Evolutionary conservation across 257 asterid genomes (phyloP).

Genomic region (Petrea volubilis): DNA sequence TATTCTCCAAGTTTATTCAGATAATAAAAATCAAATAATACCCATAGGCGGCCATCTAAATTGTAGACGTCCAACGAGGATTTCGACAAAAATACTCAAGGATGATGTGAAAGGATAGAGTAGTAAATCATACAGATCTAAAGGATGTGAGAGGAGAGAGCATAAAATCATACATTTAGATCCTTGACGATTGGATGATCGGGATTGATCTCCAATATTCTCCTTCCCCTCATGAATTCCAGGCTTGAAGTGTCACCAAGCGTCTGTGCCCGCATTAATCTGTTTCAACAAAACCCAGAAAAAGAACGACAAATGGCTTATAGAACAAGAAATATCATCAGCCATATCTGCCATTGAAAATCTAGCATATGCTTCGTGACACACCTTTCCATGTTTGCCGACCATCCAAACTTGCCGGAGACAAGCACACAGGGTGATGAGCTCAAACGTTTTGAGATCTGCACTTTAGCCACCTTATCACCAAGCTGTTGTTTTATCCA

Average conservation of each 20-base stretch:
- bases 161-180: slow-evolving; percentile 77
- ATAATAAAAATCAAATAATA: no score
- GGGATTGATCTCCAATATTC: slow-evolving; percentile 94
- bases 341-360: no score
- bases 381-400: slow-evolving; percentile 99
- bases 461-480: slow-evolving; percentile 96
- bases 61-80: no score
- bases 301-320: neutral
- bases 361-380: no score
- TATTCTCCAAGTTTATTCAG: no score
- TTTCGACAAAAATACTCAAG: neutral
- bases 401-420: slow-evolving; percentile 99
- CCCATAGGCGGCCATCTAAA: no score
- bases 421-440: slow-evolving; percentile 99
- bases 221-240: slow-evolving; percentile 97
- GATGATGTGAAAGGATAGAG: neutral
- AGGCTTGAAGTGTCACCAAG: slow-evolving; percentile 90
- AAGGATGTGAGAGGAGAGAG: no score
- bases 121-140: slow-evolving; percentile 50
- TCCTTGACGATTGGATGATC: slow-evolving; percentile 95
- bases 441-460: slow-evolving; percentile 85
- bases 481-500: slow-evolving; percentile 98
- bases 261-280: slow-evolving; percentile 95
- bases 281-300: slow-evolving; percentile 27
- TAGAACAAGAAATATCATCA: neutral